These are phyloP conservation scores for Cladorrhinum sp. DNA, from an alignment of 2,329 filamentous ascomycete genomes.

Conservation along the genomic window DNA sequence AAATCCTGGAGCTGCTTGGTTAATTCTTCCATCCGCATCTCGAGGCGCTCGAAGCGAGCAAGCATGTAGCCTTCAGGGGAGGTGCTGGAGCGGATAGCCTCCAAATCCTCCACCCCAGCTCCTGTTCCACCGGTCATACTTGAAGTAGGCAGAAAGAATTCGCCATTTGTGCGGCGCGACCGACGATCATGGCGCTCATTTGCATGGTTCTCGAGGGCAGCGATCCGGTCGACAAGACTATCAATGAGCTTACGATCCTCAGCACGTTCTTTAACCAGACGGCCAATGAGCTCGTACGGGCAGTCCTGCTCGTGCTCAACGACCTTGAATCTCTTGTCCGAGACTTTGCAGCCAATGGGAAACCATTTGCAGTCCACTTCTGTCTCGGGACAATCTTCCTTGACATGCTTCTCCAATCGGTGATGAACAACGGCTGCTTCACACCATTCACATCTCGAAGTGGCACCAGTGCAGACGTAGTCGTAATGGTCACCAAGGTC, in stretches of 20 bases:
- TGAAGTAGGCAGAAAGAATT: conserved; percentile 7
- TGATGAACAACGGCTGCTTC: conserved; percentile 42
- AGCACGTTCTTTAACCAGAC: conserved; percentile 46
- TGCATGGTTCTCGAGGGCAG: conserved; percentile 37
- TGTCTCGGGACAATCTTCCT: conserved; percentile 43
- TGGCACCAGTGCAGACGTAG: conserved; percentile 44
- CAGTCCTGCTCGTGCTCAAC: conserved; percentile 48
- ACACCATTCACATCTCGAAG: conserved; percentile 50
- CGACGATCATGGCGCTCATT: conserved; percentile 34
- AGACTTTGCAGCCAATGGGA: conserved; percentile 47
- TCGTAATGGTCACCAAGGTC: conserved; percentile 46
- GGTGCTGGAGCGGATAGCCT: conserved; percentile 26
- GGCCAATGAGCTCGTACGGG: conserved; percentile 50
- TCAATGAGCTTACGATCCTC: conserved; percentile 41
- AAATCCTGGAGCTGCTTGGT: conserved; percentile 56
- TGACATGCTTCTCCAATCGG: conserved; percentile 46
- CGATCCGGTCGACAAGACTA: conserved; percentile 34
- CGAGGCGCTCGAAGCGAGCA: conserved; percentile 48
- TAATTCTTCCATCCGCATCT: conserved; percentile 55
- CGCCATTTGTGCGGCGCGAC: conserved; percentile 21
- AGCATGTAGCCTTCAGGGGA: conserved; percentile 43
- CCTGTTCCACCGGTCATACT: conserved; percentile 18
- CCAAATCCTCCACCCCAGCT: neutral
- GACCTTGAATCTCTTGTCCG: conserved; percentile 39
- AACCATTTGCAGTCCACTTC: conserved; percentile 45